A percentile compares a stretch with the other conserved stretches of the same genome.
These are phyloP conservation scores for Boletus sp. DNA, from an alignment of 768 basidiomycete species.

Conservation along the genomic window DNA sequence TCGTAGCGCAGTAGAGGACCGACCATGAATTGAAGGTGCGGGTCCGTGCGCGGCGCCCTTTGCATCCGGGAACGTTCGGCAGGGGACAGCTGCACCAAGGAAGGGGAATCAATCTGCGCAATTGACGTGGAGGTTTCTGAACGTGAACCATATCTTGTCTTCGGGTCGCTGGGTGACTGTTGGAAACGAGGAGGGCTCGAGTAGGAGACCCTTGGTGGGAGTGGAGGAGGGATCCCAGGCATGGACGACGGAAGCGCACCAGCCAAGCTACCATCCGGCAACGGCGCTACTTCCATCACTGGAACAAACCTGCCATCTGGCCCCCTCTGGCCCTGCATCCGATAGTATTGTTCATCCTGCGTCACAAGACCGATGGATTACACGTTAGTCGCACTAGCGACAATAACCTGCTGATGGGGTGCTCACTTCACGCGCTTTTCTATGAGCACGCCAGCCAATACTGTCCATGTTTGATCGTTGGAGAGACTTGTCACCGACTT, in stretches of 20 bases:
- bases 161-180: constrained; percentile 20
- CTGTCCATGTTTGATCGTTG: constrained; percentile 54
- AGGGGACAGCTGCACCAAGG: constrained; percentile 51
- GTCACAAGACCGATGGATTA: constrained; percentile 17
- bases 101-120: constrained; percentile 19
- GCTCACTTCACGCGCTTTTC: constrained; percentile 55
- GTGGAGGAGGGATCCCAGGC: constrained; percentile 37
- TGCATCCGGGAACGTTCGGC: constrained; percentile 63
- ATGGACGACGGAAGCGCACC: constrained; percentile 48
- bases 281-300: constrained; percentile 56
- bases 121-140: constrained; percentile 2
- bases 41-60: constrained; percentile 65
- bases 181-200: constrained; percentile 1
- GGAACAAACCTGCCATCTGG: constrained; percentile 50
- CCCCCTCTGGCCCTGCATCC: constrained; percentile 34
- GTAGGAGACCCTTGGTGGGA: constrained; percentile 41
- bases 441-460: constrained; percentile 70
- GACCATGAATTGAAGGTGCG: constrained; percentile 86
- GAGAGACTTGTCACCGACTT: background rate
- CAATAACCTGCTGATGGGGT: background rate
- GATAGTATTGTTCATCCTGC: constrained; percentile 31
- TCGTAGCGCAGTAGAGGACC: constrained; percentile 90
- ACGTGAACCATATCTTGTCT: constrained; percentile 27
- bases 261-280: constrained; percentile 54
- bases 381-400: background rate